These are phyloP conservation scores for Bretziella fagacearum DNA, from an alignment of 2,329 filamentous ascomycete species.

Conservation along the genomic window DNA sequence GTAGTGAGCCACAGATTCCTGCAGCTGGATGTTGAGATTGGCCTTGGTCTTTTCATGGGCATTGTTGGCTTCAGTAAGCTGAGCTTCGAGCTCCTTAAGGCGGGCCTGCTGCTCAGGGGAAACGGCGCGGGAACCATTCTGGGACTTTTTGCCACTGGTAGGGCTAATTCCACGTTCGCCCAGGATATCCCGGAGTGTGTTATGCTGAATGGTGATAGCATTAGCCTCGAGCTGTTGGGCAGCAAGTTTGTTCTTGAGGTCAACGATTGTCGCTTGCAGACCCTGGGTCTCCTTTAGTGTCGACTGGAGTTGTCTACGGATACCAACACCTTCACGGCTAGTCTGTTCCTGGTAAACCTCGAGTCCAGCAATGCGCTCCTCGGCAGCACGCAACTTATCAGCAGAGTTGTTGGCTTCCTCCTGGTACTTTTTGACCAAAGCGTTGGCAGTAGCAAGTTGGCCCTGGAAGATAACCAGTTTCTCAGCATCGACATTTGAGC, in stretches of 20 bases:
- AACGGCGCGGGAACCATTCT: constrained; percentile 48
- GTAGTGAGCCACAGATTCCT: constrained; percentile 77
- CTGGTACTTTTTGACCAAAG: constrained; percentile 73
- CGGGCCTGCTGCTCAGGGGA: constrained; percentile 68
- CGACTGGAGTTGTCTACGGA: constrained; percentile 76
- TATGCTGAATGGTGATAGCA: constrained; percentile 79
- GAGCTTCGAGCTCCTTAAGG: constrained; percentile 71
- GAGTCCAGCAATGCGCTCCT: constrained; percentile 89
- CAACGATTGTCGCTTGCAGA: constrained; percentile 64
- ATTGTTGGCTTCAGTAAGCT: constrained; percentile 59
- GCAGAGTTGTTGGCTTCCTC: constrained; percentile 71
- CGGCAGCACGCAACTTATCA: constrained; percentile 77
- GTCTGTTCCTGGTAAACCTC: constrained; percentile 97
- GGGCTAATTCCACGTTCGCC: constrained; percentile 75
- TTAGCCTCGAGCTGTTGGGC: constrained; percentile 87
- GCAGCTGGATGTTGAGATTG: constrained; percentile 59
- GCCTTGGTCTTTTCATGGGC: constrained; percentile 75
- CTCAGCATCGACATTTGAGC: constrained; percentile 38
- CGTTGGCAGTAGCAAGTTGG: constrained; percentile 63
- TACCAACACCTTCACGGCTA: constrained; percentile 76
- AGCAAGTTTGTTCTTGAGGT: constrained; percentile 67
- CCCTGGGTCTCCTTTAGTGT: constrained; percentile 68
- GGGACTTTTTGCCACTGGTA: constrained; percentile 44
- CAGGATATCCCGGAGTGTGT: constrained; percentile 81
- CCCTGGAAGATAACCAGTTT: constrained; percentile 58